Base-by-base conservation (phyloP, 169 alveolate genomes). In the Cryptosporidium canis region DNA sequence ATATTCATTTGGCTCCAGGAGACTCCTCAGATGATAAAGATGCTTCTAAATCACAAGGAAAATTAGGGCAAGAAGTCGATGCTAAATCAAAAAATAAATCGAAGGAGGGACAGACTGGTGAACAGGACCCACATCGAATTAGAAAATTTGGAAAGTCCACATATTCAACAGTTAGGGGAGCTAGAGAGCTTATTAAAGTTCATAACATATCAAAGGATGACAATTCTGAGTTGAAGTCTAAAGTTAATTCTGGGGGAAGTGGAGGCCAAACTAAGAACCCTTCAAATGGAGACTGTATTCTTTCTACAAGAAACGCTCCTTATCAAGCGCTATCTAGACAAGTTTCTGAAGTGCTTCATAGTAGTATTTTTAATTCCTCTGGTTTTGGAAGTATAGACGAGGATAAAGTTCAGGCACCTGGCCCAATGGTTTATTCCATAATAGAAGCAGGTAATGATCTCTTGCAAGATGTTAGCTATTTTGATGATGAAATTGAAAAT, bases 401-500 rank as follows among this genome's bases (percentile, higher is more conserved):
- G 29, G 37, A 53, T 29, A 16, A 33, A 39, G 39, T 77, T 16
- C 21, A 9, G n/a, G 66, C 66, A 2, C 72, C 87, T 41, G 87
- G 87, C 0, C 87, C 87, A 8, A 2, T 77, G 70, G 68, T 77
- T 21, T 58, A 58, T 41, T 77, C 87, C 12, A 77, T 77, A 5
- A 77, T 77, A 58, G 87, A 77, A 21, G 72, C 71, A 44, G 87
- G 77, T 1, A 77, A 77, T 63, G 87, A 77, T 35, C 64, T 77
- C 21, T 37, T 77, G 31, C 87, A 77, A 77, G 71, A 77, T 39
- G 55, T 77, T 18, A 56, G 45, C 7, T 77, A 77, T 12, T 58
- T 56, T 58, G 87, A 77, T 27, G 39, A 77, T 58, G 87, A 77
- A 61, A 77, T 77, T 77, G 87, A 77, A 58, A 77, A 77, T 27